Evolutionary conservation across 208 protist species (phyloP).

Genomic region (Eutreptiella sp.): DNA sequence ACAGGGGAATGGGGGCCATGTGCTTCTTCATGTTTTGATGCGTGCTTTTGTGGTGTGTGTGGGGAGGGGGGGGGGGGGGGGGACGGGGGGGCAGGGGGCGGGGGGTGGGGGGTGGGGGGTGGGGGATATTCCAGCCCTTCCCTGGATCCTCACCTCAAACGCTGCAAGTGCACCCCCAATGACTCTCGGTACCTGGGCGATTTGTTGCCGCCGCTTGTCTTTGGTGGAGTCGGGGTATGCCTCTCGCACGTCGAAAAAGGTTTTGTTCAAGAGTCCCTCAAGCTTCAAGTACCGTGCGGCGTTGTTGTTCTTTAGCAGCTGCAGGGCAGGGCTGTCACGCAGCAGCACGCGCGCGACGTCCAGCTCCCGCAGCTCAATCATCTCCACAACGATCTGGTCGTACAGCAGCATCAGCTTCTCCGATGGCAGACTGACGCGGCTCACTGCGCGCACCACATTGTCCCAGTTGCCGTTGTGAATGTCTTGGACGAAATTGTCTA

Average conservation of each 20-base stretch:
- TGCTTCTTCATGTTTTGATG: too few species aligned
- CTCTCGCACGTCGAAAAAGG: conserved; percentile 24
- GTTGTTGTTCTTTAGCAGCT: conserved; percentile 3
- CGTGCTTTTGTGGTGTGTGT: too few species aligned
- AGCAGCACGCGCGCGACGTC: conserved; percentile 35
- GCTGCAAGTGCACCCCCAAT: too few species aligned
- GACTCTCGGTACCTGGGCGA: background rate
- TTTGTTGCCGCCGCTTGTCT: conserved; percentile 20
- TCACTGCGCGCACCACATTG: conserved; percentile 33
- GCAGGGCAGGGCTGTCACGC: conserved; percentile 20
- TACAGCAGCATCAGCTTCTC: conserved; percentile 32
- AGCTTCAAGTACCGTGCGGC: conserved; percentile 3
- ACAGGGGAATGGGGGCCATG: too few species aligned
- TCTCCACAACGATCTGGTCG: conserved; percentile 47
- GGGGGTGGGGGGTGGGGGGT: too few species aligned
- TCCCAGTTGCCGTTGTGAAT: conserved; percentile 47
- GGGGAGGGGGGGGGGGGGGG: too few species aligned
- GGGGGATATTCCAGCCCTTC: too few species aligned
- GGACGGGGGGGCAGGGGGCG: too few species aligned
- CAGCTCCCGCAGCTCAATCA: conserved; percentile 35
- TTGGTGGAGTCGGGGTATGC: conserved; percentile 28
- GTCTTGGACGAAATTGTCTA: conserved; percentile 40
- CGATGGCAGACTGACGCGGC: conserved; percentile 15
- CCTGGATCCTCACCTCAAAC: too few species aligned
- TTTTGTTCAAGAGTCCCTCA: conserved; percentile 3